Conservation (phyloP, 208 protist species). For the Leishmania tropica region DNA sequence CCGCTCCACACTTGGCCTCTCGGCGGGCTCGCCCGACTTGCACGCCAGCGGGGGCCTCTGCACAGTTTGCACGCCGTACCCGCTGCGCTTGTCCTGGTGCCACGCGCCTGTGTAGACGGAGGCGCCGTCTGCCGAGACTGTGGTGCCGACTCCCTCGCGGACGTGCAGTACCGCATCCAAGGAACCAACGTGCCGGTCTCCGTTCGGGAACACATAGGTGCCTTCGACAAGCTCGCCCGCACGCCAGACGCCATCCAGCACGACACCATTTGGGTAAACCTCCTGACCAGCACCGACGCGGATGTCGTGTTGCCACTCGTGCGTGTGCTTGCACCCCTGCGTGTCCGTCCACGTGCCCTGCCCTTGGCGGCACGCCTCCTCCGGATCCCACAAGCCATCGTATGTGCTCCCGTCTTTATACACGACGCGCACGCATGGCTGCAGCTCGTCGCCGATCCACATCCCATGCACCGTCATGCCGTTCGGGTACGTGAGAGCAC, state of each 20-base stretch:
- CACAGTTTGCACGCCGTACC: constrained; percentile 45
- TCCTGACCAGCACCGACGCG: constrained; percentile 60
- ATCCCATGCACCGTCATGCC: constrained; percentile 43
- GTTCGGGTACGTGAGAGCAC: constrained; percentile 41
- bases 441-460: constrained; percentile 53
- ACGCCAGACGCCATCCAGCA: constrained; percentile 67
- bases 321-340: constrained; percentile 57
- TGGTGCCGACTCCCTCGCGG: constrained; percentile 77
- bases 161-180: constrained; percentile 54
- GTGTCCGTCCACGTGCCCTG: constrained; percentile 41
- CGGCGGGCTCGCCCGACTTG: constrained; percentile 14
- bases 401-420: constrained; percentile 76
- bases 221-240: constrained; percentile 42
- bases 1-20: constrained; percentile 20
- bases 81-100: constrained; percentile 63
- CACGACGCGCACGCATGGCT: constrained; percentile 44
- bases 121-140: constrained; percentile 71
- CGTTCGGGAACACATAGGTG: constrained; percentile 84
- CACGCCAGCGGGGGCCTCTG: constrained; percentile 5
- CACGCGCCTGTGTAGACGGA: constrained; percentile 82
- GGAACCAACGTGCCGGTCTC: constrained; percentile 68
- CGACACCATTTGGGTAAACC: constrained; percentile 56
- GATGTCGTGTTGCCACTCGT: constrained; percentile 65
- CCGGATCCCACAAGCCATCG: constrained; percentile 58
- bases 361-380: constrained; percentile 60